Evolutionary conservation across 1,284 basidiomycete species (phyloP), one percentile per base, ranked within the genome.

Genomic region (Pulchroboletus neoregius): DNA sequence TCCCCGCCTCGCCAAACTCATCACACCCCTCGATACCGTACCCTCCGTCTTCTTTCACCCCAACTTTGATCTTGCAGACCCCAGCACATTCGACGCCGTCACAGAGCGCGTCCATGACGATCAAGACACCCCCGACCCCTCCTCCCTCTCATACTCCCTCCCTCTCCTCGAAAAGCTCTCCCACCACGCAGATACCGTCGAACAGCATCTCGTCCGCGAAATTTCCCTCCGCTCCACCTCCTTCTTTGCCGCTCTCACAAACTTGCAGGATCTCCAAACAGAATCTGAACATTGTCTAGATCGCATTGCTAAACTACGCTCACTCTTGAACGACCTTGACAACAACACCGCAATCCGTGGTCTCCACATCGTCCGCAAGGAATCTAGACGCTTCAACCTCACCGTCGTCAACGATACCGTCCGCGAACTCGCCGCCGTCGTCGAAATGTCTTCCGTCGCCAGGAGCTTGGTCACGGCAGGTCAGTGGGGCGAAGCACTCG

Each of bases 201-300:
- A 99, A 62, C 85, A 94, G 54, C 94, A 99, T 63, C 86, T 99
- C 45, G 82, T 96, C 12, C 84, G 85, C 56, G 95, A 98, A 68
- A 96, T 99, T 46, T 88, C 90, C 6, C 71, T 87, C 9, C 87
- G 94, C 5, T 92, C 92, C 0, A 82, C 90, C 0, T 93, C 92
- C 3, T 99, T 99, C 78, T 99, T 99, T 62, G 89, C 94, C 1
- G 96, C 95, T 1, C 79, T 99, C 18, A 83, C 91, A 8, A 98
- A 98, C 64, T 75, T 99, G 10, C 91, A 97, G 61, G 87, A 93
- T 53, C 79, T 99, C 5, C 90, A 93, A 59, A 82, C 87, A 5
- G 92, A 97, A 63, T 94, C 92, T 0, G 78, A 85, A 28, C 80
- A 84, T 24, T 95, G 94, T 58, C 73, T 98, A 5, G 68, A 73